These are phyloP conservation scores for Penicillium sp. DNA, from an alignment of 2,329 filamentous ascomycete species.

Conservation along the genomic window DNA sequence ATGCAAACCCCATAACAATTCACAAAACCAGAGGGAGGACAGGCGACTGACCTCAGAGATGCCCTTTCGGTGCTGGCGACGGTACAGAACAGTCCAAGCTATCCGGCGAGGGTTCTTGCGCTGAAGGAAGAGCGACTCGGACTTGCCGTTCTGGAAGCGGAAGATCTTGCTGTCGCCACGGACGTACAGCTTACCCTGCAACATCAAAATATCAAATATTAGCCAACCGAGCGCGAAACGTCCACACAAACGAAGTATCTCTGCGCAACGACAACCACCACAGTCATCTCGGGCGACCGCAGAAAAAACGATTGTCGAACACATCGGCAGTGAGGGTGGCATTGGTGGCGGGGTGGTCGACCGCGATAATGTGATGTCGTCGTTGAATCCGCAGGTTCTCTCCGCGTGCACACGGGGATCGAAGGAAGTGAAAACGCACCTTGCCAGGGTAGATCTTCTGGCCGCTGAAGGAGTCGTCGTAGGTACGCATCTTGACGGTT, in stretches of 20 bases:
- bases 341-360: background rate
- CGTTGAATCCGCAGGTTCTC: slow-evolving; percentile 19
- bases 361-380: slow-evolving; percentile 10
- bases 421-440: slow-evolving; percentile 52
- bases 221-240: slow-evolving; percentile 20
- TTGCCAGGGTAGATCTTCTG: slow-evolving; percentile 78
- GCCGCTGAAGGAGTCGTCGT: slow-evolving; percentile 75
- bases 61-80: slow-evolving; percentile 99
- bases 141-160: slow-evolving; percentile 99
- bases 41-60: slow-evolving; percentile 89
- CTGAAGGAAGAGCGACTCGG: slow-evolving; percentile 99
- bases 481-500: slow-evolving; percentile 67
- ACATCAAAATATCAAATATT: slow-evolving; percentile 32
- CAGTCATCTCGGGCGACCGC: no score
- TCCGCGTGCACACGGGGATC: slow-evolving; percentile 12
- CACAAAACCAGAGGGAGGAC: slow-evolving; percentile 22
- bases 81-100: slow-evolving; percentile 96
- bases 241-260: slow-evolving; percentile 5
- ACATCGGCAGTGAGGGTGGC: slow-evolving; percentile 1
- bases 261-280: no score
- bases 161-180: slow-evolving; percentile 99
- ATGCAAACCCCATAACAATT: slow-evolving; percentile 14
- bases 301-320: slow-evolving; percentile 7
- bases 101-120: slow-evolving; percentile 99
- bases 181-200: slow-evolving; percentile 98